Evolutionary conservation across 805 yeast genomes (phyloP), one percentile per base, ranked within the genome.

Genomic region (Teunomyces funiuensis): DNA sequence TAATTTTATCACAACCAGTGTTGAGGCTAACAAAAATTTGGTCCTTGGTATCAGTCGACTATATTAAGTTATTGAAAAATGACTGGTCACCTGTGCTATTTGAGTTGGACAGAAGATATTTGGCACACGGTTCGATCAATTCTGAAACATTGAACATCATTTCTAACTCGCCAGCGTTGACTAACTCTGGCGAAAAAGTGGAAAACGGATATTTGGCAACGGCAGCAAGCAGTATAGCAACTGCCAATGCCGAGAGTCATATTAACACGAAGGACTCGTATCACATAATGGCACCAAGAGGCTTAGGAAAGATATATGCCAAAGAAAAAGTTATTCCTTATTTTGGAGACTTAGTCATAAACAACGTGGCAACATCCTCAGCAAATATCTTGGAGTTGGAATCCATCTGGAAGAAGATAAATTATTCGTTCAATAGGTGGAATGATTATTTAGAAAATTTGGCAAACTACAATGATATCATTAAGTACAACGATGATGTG

Each of bases 41-140:
- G 98, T 67, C 82, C 6, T 67, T 71, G 36, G 86, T 89, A 3
- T 76, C 85, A 10, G 73, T 76, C 15, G 76, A 76, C 20, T 69
- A 77, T 34, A 61, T 86, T 39, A 80, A 77, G 41, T 66, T 79
- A 2, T 77, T 88, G 20, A 77, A 82, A 33, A 79, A 81, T 38
- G 95, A 86, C 52, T 91, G 97, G 97, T 87, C 93, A 0, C 96
- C 95, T 2, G 95, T 91, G 17, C 83, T 88, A 6, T 88, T 86
- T 64, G 97, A 90, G 56, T 71, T 91, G 26, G 95, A 88, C 47
- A 76, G 93, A 55, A 73, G 93, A 51, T 76, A 83, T 37, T 71
- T 85, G 60, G 65, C 66, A 9, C 65, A 62, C 44, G 67, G 63
- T 8, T 43, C 54, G 14, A 33, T 47, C n/a, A 41, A 40, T 28